Evolutionary conservation across 306 rosid species (phyloP).

Genomic region (Betula pendula): DNA sequence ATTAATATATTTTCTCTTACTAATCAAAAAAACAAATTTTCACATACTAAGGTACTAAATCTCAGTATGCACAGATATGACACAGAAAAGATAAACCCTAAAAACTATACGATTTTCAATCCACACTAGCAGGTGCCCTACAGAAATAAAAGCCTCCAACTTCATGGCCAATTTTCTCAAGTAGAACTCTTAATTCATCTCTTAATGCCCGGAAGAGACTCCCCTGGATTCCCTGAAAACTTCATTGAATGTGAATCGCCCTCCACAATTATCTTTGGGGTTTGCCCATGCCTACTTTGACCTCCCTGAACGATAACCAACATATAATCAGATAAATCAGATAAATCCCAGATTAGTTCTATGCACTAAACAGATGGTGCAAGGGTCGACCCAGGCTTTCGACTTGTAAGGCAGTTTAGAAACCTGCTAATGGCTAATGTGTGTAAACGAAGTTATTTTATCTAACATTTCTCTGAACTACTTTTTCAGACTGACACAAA

Average conservation of each 20-base stretch:
- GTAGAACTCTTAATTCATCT: slow-evolving; percentile 21
- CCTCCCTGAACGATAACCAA: slow-evolving; percentile 54
- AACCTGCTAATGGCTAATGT: neutral
- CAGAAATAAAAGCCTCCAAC: neutral
- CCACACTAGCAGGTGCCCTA: neutral
- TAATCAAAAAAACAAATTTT: too few species aligned
- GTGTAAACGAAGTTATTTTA: neutral
- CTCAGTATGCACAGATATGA: neutral
- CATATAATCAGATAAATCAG: slow-evolving; percentile 3
- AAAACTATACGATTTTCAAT: neutral
- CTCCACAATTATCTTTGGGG: slow-evolving; percentile 32
- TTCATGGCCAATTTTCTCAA: slow-evolving; percentile 6
- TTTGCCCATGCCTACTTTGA: slow-evolving; percentile 42
- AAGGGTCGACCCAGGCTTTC: neutral
- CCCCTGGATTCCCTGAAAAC: slow-evolving; percentile 32
- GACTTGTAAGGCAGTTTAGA: neutral
- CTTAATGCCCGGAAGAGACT: slow-evolving; percentile 27
- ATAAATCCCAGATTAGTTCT: neutral
- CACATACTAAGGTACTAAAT: slow-evolving; percentile 2
- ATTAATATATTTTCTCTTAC: too few species aligned
- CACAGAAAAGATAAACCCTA: neutral
- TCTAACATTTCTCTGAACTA: neutral
- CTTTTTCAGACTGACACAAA: neutral
- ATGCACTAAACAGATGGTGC: neutral
- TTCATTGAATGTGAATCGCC: slow-evolving; percentile 29